Percentiles rank a stretch among this genome's conserved stretches.
Evolutionary conservation across 768 basidiomycete species (phyloP).

Genomic region (Omphalotus guepiniiformis): DNA sequence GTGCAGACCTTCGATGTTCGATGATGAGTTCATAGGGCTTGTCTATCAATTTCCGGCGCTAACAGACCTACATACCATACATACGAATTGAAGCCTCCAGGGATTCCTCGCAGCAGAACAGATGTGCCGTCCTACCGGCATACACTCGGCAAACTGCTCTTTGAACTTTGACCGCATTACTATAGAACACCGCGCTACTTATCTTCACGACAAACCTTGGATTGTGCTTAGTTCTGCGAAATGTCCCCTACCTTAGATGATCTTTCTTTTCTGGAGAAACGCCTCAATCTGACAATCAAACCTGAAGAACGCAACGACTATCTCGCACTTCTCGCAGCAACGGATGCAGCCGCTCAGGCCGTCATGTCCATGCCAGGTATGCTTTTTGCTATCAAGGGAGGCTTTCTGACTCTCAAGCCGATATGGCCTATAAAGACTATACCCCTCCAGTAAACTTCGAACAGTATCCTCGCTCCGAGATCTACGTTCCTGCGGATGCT

Average conservation of each 20-base stretch:
- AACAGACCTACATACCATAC: too few species aligned
- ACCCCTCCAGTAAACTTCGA: constrained; percentile 13
- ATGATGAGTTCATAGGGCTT: too few species aligned
- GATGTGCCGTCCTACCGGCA: too few species aligned
- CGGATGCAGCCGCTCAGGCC: constrained; percentile 10
- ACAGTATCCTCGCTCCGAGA: constrained; percentile 20
- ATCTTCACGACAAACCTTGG: too few species aligned
- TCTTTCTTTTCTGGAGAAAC: constrained; percentile 1
- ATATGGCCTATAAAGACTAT: constrained; percentile 12
- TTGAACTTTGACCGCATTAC: too few species aligned
- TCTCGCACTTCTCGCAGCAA: constrained; percentile 8
- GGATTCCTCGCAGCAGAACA: too few species aligned
- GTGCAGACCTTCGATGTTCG: too few species aligned
- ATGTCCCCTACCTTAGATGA: constrained; percentile 5
- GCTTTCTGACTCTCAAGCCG: background rate
- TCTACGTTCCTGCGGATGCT: constrained; percentile 17
- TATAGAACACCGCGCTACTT: too few species aligned
- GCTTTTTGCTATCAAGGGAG: background rate
- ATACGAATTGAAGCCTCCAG: too few species aligned
- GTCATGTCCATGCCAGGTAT: constrained; percentile 13
- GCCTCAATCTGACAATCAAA: background rate
- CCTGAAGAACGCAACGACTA: constrained; percentile 8
- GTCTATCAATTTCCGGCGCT: too few species aligned
- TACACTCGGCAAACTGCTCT: too few species aligned
- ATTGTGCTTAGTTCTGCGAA: too few species aligned